Percentiles rank a stretch among this genome's conserved stretches.
These are phyloP conservation scores for Sedum album DNA, from an alignment of 164 flowering plant species.

Conservation along the genomic window DNA sequence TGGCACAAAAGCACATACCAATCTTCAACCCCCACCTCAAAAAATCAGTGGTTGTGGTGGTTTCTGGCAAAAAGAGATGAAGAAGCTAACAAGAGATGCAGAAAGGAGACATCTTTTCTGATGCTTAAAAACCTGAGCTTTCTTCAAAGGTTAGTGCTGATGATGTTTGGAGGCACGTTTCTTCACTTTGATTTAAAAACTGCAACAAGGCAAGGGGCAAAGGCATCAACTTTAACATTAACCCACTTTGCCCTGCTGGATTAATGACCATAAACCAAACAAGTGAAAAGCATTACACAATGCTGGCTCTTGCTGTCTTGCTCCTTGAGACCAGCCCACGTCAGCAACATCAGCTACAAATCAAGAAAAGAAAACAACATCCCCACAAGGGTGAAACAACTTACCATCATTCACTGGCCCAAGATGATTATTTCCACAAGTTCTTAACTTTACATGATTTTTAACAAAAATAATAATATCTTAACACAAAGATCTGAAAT, in stretches of 20 bases:
- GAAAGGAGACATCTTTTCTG: not conserved
- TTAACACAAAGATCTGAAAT: not conserved
- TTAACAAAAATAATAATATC: not conserved
- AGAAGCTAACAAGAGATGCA: not conserved
- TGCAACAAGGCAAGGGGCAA: not conserved
- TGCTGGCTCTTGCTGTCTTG: not conserved
- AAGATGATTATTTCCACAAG: not conserved
- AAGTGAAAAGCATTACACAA: not conserved
- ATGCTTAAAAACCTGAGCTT: not conserved
- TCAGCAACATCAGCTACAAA: not conserved
- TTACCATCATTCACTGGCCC: no score
- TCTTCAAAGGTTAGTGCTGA: not conserved
- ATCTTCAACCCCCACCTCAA: constrained; percentile 2
- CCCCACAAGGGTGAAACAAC: no score
- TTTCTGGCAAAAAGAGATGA: not conserved
- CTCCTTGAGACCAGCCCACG: not conserved
- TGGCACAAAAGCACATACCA: not conserved
- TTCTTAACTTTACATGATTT: not conserved
- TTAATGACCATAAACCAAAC: not conserved
- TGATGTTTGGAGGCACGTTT: constrained; percentile 5
- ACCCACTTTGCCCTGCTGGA: not conserved
- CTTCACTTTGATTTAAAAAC: not conserved
- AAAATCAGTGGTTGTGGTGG: not conserved
- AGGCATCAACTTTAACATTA: not conserved
- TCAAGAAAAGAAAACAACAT: no score